Base-by-base conservation (phyloP, 495 filamentous ascomycete species). In the Hyaloscypha finlandica region DNA sequence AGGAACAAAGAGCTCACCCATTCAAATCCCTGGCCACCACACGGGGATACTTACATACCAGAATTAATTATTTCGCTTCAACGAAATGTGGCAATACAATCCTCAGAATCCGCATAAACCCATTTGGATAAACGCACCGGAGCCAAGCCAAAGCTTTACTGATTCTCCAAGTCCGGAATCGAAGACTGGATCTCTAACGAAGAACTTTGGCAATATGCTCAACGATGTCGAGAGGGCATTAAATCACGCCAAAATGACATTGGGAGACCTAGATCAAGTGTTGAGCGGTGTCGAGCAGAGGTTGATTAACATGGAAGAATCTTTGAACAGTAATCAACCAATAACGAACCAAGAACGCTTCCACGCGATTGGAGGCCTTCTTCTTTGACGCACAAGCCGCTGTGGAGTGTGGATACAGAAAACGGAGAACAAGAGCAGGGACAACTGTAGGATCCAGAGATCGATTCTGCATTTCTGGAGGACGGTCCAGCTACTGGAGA, bases 241-340 rank as follows among this genome's bases (percentile, higher is more conserved):
- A 37, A 59, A 16, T 6, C 19, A 35, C n/a, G 19, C 39, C 31
- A 32, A 20, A 37, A 32, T 4, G 3, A 59, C 30, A 19, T 33
- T 59, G 9, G 56, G 29, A n/a, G 29, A 59, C 3, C n/a, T 59
- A 20, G 33, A 59, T 37, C 56, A 6, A 20, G 56, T 29, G 35
- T 31, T 59, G 56, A 59, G 30, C n/a, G 30, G 14, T 37, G 30
- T 37, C n/a, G 56, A 59, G n/a, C 56, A 37, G 30, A 59, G 19
- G 32, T 29, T 58, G 8, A 29, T 11, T 58, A 8, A 19, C 19
- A 14, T 11, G n/a, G 56, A 59, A 20, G 53, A 29, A 29, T 56
- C 3, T 11, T 25, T 22, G 53, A 48, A 16, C 11, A 16, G 9
- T 6, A 16, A 48, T 48, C 42, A 16, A 48, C 42, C 16, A 6